phyloP scores from a whole-genome alignment of 2,329 filamentous ascomycete genomes.

The Aspergillus latus region DNA sequence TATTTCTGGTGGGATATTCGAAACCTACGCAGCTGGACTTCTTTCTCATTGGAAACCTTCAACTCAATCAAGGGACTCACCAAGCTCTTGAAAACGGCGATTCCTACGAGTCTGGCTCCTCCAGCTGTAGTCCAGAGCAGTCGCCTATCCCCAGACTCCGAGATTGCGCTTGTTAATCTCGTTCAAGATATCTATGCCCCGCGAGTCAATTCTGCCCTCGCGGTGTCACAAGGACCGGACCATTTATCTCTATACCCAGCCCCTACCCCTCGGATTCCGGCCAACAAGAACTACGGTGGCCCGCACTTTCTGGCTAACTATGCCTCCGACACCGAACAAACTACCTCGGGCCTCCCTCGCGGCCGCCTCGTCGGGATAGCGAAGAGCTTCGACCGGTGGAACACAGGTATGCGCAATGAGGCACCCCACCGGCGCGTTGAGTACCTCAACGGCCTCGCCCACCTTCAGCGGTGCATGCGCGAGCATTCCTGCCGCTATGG shows the following conservation, averaged over 20 bases:
- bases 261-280: slow-evolving; percentile 37
- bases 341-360: slow-evolving; percentile 52
- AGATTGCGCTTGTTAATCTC: slow-evolving; percentile 71
- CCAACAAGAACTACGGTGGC: slow-evolving; percentile 44
- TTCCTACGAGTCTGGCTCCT: slow-evolving; percentile 48
- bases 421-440: slow-evolving; percentile 81
- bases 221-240: slow-evolving; percentile 69
- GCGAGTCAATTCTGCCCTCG: slow-evolving; percentile 82
- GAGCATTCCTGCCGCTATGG: slow-evolving; percentile 91
- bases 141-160: slow-evolving; percentile 72
- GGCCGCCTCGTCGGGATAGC: slow-evolving; percentile 78
- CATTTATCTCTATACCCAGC: slow-evolving; percentile 50
- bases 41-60: slow-evolving; percentile 73
- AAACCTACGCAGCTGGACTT: slow-evolving; percentile 78
- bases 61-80: slow-evolving; percentile 70
- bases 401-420: slow-evolving; percentile 87
- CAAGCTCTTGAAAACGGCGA: slow-evolving; percentile 68
- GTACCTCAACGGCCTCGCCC: slow-evolving; percentile 82
- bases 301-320: slow-evolving; percentile 57
- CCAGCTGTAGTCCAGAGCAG: slow-evolving; percentile 37
- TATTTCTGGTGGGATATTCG: slow-evolving; percentile 97
- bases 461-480: slow-evolving; percentile 88
- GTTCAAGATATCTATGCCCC: slow-evolving; percentile 77
- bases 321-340: slow-evolving; percentile 50
- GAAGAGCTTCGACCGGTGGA: slow-evolving; percentile 90